Evolutionary conservation across 768 basidiomycete species (phyloP).

Genomic region (Lactarius indigo): DNA sequence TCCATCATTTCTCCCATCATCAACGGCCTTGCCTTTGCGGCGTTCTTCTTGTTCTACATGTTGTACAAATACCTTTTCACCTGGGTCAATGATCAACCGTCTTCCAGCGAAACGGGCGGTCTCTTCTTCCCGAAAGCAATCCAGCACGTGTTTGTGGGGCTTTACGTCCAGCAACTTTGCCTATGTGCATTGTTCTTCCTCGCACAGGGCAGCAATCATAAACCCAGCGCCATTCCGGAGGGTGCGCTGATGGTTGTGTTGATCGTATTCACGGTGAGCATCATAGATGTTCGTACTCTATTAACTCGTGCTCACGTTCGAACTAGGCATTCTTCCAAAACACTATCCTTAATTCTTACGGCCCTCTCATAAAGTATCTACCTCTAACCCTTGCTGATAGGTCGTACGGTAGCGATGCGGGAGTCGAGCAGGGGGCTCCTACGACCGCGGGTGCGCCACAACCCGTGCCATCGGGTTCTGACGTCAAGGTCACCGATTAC

Average conservation of each 20-base stretch:
- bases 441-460: not conserved
- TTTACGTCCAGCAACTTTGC: constrained; percentile 89
- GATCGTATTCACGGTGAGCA: constrained; percentile 73
- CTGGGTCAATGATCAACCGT: constrained; percentile 63
- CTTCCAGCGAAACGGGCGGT: constrained; percentile 79
- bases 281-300: not conserved
- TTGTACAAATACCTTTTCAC: constrained; percentile 59
- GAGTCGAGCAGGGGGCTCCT: not conserved
- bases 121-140: constrained; percentile 95
- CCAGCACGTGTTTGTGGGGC: constrained; percentile 87
- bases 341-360: constrained; percentile 74
- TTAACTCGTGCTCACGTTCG: constrained; percentile 4
- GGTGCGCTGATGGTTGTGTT: constrained; percentile 84
- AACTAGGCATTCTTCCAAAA: constrained; percentile 65
- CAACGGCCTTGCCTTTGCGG: constrained; percentile 78
- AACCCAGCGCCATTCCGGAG: constrained; percentile 62
- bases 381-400: constrained; percentile 78
- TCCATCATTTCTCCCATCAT: constrained; percentile 90
- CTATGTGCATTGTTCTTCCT: constrained; percentile 91
- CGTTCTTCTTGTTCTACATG: constrained; percentile 82
- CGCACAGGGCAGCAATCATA: constrained; percentile 48
- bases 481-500: constrained; percentile 10
- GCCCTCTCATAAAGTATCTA: constrained; percentile 68
- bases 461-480: not conserved
- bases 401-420: constrained; percentile 37